phyloP scores from a whole-genome alignment of 805 yeast species.

The Cyberlindnera euphorbiae region DNA sequence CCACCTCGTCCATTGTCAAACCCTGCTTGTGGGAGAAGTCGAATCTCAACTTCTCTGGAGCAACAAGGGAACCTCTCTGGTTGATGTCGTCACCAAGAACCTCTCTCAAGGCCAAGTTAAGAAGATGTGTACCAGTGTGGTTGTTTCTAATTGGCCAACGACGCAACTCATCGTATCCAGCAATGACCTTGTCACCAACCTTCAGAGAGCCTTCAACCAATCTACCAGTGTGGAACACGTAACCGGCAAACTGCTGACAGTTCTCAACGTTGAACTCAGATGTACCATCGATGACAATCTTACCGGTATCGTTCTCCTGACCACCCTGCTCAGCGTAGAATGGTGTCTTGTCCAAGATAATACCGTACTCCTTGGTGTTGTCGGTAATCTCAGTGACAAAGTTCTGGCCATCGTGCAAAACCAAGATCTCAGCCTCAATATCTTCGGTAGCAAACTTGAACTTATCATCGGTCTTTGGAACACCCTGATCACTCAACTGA shows the following conservation, averaged over 20 bases:
- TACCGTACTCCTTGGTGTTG: conserved; percentile 59
- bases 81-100: conserved; percentile 85
- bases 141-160: conserved; percentile 96
- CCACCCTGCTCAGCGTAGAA: conserved; percentile 99
- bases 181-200: conserved; percentile 69
- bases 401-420: conserved; percentile 60
- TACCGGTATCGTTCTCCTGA: conserved; percentile 95
- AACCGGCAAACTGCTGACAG: conserved; percentile 91
- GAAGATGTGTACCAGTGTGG: conserved; percentile 97
- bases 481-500: conserved; percentile 53
- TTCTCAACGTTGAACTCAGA: conserved; percentile 87
- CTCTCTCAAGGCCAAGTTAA: conserved; percentile 83
- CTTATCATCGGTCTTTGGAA: conserved; percentile 81
- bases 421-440: conserved; percentile 62
- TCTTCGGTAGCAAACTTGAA: conserved; percentile 72
- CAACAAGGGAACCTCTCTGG: conserved; percentile 95
- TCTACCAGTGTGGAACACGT: conserved; percentile 90
- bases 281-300: conserved; percentile 79
- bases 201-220: conserved; percentile 70
- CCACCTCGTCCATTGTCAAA: conserved; percentile 63
- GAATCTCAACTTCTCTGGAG: conserved; percentile 91
- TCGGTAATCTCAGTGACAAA: conserved; percentile 51
- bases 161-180: conserved; percentile 86
- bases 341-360: conserved; percentile 83
- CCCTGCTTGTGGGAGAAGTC: conserved; percentile 95